Percentiles rank a stretch among this genome's conserved stretches.
phyloP scores from a whole-genome alignment of 164 flowering plant species.

The Magnolia changhungtana region DNA sequence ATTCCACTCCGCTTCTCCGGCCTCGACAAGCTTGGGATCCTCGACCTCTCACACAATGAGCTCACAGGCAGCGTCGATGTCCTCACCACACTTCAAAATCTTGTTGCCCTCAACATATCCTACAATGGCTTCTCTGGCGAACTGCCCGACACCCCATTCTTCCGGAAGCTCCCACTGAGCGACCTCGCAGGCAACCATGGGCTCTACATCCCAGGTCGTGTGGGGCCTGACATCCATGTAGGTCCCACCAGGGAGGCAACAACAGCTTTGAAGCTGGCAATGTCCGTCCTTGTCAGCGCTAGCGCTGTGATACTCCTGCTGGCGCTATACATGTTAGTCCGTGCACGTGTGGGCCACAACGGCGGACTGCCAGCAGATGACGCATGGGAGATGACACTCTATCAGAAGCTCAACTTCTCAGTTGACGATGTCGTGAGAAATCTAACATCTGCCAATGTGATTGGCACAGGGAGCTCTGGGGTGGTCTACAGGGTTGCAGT shows the following conservation, averaged over 20 bases:
- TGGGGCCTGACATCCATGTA: slow-evolving; percentile 29
- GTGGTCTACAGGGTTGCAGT: slow-evolving; percentile 75
- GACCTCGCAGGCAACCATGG: slow-evolving; percentile 63
- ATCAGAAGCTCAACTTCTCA: slow-evolving; percentile 79
- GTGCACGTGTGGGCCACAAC: slow-evolving; percentile 28
- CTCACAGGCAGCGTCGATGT: slow-evolving; percentile 54
- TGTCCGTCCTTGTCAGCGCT: slow-evolving; percentile 61
- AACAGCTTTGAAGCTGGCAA: slow-evolving; percentile 53
- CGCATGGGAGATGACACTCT: slow-evolving; percentile 79
- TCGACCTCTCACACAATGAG: slow-evolving; percentile 82
- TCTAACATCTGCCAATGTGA: slow-evolving; percentile 65
- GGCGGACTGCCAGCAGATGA: slow-evolving; percentile 13
- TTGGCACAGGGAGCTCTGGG: slow-evolving; percentile 95
- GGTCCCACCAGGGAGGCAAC: slow-evolving; percentile 19
- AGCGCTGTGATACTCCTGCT: slow-evolving; percentile 65
- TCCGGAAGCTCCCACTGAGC: slow-evolving; percentile 65
- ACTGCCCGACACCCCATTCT: slow-evolving; percentile 79
- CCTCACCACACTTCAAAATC: slow-evolving; percentile 67
- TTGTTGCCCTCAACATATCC: slow-evolving; percentile 78
- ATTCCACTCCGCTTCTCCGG: slow-evolving; percentile 64
- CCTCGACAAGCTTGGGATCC: slow-evolving; percentile 59
- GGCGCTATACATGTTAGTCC: slow-evolving; percentile 52
- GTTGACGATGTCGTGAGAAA: slow-evolving; percentile 59
- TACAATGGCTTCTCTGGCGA: slow-evolving; percentile 84
- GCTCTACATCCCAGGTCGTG: slow-evolving; percentile 49